Percentiles rank a stretch among this genome's conserved stretches.
Evolutionary conservation across 768 basidiomycete species (phyloP).

Genomic region (Polyporus arcularius): DNA sequence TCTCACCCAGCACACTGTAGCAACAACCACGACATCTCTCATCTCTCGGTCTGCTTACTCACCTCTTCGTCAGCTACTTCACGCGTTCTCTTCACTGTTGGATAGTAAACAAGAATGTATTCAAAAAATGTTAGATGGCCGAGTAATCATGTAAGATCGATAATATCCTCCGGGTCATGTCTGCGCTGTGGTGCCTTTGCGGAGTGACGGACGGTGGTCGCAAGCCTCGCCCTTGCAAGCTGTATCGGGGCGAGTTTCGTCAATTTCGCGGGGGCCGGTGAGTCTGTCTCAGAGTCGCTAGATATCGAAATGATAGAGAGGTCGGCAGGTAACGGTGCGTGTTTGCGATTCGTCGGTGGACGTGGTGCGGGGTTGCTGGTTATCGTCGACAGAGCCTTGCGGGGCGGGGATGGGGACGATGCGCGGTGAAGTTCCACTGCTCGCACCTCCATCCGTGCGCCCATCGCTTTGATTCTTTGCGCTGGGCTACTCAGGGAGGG

Average conservation of each 20-base stretch:
- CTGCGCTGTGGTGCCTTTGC: conserved; percentile 15
- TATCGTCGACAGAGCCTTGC: background rate
- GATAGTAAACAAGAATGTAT: conserved; percentile 15
- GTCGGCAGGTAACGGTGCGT: conserved; percentile 14
- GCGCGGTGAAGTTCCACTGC: conserved; percentile 18
- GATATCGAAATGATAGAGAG: conserved; percentile 39
- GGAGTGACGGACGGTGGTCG: background rate
- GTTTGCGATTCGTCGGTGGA: background rate
- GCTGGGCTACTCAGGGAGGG: background rate
- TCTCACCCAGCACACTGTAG: conserved; percentile 4
- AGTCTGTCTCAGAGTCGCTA: conserved; percentile 37
- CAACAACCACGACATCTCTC: background rate
- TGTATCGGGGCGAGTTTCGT: conserved; percentile 25
- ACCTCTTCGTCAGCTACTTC: background rate
- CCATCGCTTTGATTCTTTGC: background rate
- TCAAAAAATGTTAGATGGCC: background rate
- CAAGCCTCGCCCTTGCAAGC: conserved; percentile 24
- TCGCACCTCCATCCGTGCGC: conserved; percentile 1
- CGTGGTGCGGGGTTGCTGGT: background rate
- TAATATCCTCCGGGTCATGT: conserved; percentile 33
- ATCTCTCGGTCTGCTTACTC: background rate
- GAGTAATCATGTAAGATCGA: conserved; percentile 41
- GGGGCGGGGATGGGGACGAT: conserved; percentile 27
- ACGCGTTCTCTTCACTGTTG: conserved; percentile 9
- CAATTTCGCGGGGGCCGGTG: background rate